Conservation (phyloP, 164 flowering plant genomes). For the Tinospora cordifolia region DNA sequence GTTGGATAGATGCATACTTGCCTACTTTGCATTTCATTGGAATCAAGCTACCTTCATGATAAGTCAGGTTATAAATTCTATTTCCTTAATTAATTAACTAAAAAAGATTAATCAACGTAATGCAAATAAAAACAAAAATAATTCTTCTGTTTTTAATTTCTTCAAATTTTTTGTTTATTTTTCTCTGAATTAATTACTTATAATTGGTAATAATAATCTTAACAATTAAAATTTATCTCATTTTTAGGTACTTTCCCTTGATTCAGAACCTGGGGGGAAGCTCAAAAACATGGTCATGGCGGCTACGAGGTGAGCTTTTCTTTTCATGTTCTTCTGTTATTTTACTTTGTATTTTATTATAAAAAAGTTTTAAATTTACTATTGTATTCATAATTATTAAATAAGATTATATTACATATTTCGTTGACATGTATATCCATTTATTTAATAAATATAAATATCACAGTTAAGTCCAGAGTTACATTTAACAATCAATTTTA, state of each 20-base stretch:
- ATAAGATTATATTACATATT: too few relatives aligned
- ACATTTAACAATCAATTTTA: too few relatives aligned
- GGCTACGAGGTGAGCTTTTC: conserved; percentile 64
- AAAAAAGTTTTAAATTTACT: too few relatives aligned
- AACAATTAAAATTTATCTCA: neutral
- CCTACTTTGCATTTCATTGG: conserved; percentile 87
- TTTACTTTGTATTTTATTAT: neutral
- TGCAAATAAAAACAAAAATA: too few relatives aligned
- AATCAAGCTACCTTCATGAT: conserved; percentile 50
- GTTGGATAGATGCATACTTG: conserved; percentile 67
- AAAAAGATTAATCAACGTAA: neutral
- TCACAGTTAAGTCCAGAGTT: too few relatives aligned
- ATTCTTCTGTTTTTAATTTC: neutral
- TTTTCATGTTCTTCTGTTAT: neutral
- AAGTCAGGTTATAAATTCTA: conserved; percentile 41
- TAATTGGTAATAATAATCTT: neutral
- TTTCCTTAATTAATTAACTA: neutral
- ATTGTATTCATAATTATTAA: too few relatives aligned
- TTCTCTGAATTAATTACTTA: neutral
- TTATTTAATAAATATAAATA: too few relatives aligned
- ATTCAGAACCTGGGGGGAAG: conserved; percentile 44
- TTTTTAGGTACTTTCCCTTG: conserved; percentile 49
- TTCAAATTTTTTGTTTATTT: too few relatives aligned
- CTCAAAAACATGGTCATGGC: conserved; percentile 64
- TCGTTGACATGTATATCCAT: too few relatives aligned